A percentile compares a stretch with the other conserved stretches of the same genome.
phyloP scores from a whole-genome alignment of 257 asterid species.

The Nicotiana tabacum region DNA sequence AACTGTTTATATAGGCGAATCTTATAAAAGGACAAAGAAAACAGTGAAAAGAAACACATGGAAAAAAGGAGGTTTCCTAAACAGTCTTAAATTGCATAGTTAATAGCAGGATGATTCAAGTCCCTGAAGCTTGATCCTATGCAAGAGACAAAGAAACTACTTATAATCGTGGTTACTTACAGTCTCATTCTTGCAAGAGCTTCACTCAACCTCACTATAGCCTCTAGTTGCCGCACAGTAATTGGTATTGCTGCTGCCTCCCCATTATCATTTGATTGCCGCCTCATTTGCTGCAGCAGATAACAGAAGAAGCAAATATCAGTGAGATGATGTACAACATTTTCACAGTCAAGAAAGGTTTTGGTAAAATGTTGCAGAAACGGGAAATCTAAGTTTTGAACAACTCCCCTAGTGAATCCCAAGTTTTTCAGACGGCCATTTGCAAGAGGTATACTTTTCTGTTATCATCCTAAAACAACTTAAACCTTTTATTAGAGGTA shows the following conservation, averaged over 20 bases:
- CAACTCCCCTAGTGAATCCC: background rate
- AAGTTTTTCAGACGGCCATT: too few relatives aligned
- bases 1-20: background rate
- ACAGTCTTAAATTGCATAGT: background rate
- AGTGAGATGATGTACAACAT: background rate
- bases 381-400: background rate
- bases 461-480: too few relatives aligned
- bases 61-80: background rate
- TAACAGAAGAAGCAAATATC: background rate
- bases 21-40: background rate
- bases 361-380: background rate
- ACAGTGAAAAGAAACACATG: background rate
- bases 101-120: background rate
- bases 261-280: conserved; percentile 91
- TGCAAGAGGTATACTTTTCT: too few relatives aligned
- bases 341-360: background rate
- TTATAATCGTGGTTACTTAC: conserved; percentile 43
- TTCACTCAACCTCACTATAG: conserved; percentile 92
- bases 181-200: conserved; percentile 89
- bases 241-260: conserved; percentile 87
- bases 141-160: background rate
- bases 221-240: conserved; percentile 98
- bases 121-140: background rate
- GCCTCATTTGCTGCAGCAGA: conserved; percentile 70
- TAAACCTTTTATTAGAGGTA: too few relatives aligned